phyloP scores from a whole-genome alignment of 2,329 filamentous ascomycete species.

The Aureobasidium pullulans region DNA sequence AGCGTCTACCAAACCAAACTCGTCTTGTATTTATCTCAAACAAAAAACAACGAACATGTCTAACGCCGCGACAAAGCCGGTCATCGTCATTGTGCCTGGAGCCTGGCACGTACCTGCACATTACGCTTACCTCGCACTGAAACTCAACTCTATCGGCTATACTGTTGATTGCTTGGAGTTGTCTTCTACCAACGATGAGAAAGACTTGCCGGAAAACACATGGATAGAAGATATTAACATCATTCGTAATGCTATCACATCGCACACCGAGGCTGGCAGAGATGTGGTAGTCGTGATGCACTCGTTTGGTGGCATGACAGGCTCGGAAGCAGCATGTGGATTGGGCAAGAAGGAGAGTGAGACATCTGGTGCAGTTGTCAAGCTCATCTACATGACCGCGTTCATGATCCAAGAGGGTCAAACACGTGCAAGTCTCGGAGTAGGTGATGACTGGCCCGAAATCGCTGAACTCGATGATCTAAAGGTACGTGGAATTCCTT shows the following conservation, averaged over 20 bases:
- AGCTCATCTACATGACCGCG: conserved; percentile 22
- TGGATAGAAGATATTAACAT: neutral
- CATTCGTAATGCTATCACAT: conserved; percentile 19
- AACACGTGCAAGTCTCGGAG: neutral
- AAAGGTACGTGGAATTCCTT: neutral
- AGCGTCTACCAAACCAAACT: neutral
- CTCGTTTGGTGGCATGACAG: conserved; percentile 25
- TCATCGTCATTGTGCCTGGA: conserved; percentile 25
- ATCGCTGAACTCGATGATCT: neutral
- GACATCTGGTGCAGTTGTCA: conserved; percentile 18
- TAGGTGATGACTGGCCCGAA: neutral
- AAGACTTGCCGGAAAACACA: neutral
- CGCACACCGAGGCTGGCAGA: conserved; percentile 20
- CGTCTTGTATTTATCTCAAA: neutral
- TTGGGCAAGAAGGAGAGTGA: conserved; percentile 15
- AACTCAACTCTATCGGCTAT: conserved; percentile 21
- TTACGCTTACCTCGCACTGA: conserved; percentile 18
- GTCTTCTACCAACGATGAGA: neutral
- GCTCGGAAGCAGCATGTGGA: conserved; percentile 22
- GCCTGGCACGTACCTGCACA: conserved; percentile 21
- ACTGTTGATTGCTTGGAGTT: conserved; percentile 10
- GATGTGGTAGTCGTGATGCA: conserved; percentile 26
- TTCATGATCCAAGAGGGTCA: conserved; percentile 12
- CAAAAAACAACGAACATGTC: neutral
- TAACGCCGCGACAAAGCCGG: neutral